phyloP scores from a whole-genome alignment of 176 grass and related monocot species.

The Chloris gayana region DNA sequence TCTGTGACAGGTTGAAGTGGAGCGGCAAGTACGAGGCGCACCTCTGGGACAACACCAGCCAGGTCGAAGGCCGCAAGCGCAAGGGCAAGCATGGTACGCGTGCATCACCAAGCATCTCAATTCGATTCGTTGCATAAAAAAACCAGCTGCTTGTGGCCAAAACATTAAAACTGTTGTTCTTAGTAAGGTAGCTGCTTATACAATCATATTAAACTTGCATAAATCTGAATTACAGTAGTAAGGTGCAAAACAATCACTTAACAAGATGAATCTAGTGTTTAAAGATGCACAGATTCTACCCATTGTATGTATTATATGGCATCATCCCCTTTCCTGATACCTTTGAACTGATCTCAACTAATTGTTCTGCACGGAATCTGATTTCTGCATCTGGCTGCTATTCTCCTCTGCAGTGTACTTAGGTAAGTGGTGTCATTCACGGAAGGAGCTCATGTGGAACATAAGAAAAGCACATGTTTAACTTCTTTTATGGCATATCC shows the following conservation, averaged over 20 bases:
- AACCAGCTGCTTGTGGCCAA: neutral
- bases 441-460: conserved; percentile 22
- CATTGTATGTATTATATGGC: neutral
- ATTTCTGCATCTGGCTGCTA: conserved; percentile 23
- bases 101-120: neutral
- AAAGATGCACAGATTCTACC: neutral
- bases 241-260: neutral
- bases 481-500: conserved; percentile 35
- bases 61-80: conserved; percentile 70
- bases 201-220: neutral
- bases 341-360: conserved; percentile 34
- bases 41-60: conserved; percentile 80
- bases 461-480: conserved; percentile 30
- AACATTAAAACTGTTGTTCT: neutral
- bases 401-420: conserved; percentile 75
- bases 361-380: conserved; percentile 33
- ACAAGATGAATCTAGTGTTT: neutral
- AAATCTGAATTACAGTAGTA: neutral
- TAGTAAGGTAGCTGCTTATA: neutral
- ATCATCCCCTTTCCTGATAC: neutral
- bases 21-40: conserved; percentile 89
- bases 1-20: conserved; percentile 66
- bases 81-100: conserved; percentile 71
- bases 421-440: conserved; percentile 48
- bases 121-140: neutral